These are phyloP conservation scores for Rhizopus microsporus DNA, from an alignment of 371 early-diverging fungal genomes.

Conservation along the genomic window DNA sequence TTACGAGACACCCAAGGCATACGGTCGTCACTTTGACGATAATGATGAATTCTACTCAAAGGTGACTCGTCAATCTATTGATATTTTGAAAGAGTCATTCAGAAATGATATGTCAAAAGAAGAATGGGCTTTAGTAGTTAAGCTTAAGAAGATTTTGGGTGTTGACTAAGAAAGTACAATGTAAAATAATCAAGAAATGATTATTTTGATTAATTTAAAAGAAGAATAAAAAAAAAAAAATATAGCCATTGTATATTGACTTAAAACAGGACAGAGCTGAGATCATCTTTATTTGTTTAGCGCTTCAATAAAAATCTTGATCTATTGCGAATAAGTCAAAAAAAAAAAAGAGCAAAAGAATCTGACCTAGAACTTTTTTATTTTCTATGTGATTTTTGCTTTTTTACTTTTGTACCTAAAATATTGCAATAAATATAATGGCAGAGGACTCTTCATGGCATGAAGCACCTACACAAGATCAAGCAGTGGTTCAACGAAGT, in stretches of 20 bases:
- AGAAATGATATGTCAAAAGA: constrained; percentile 94
- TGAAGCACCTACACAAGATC: constrained; percentile 29
- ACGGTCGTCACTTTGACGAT: constrained; percentile 96
- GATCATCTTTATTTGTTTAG: no score
- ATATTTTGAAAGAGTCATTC: constrained; percentile 96
- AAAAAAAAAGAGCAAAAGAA: no score
- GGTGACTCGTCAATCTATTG: constrained; percentile 95
- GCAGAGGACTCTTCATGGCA: constrained; percentile 32
- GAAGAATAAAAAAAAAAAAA: not conserved
- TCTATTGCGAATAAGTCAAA: no score
- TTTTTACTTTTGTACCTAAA: no score
- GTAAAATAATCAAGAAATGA: not conserved
- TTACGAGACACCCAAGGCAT: constrained; percentile 89
- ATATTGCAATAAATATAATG: constrained; percentile 8
- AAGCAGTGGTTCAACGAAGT: constrained; percentile 18
- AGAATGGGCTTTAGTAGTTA: constrained; percentile 88
- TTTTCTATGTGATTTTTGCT: no score
- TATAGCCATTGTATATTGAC: no score
- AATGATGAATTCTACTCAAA: constrained; percentile 77
- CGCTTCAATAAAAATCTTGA: no score
- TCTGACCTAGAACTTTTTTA: no score
- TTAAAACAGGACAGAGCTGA: no score
- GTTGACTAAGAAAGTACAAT: constrained; percentile 35
- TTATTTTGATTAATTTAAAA: constrained; percentile 1
- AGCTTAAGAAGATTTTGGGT: constrained; percentile 74